These are phyloP conservation scores for Phytopythium mirpurense DNA, from an alignment of 352 stramenopile species.

Conservation along the genomic window DNA sequence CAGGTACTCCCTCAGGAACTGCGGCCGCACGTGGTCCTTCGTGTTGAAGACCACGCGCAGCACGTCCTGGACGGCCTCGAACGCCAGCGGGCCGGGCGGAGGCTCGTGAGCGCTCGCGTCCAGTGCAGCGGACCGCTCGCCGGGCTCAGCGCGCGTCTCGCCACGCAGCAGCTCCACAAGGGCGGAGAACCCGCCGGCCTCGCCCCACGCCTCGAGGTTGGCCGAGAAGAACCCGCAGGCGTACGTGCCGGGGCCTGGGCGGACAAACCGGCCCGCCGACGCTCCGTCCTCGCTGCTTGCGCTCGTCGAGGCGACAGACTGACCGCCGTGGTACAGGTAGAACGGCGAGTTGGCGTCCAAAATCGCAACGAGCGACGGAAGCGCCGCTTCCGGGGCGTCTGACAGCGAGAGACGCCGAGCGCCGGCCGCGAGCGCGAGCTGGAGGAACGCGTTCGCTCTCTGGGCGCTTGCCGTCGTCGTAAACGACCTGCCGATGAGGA, in stretches of 20 bases:
- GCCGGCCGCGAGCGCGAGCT: conserved; percentile 31
- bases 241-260: conserved; percentile 4
- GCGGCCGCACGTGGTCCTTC: conserved; percentile 40
- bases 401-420: conserved; percentile 19
- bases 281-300: not conserved
- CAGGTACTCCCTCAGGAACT: conserved; percentile 41
- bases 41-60: conserved; percentile 53
- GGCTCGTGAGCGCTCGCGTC: not conserved
- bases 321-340: conserved; percentile 31
- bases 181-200: conserved; percentile 45
- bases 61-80: conserved; percentile 53
- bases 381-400: conserved; percentile 18
- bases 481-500: conserved; percentile 39
- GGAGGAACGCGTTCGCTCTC: conserved; percentile 42
- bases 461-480: conserved; percentile 16
- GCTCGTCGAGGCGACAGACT: not conserved
- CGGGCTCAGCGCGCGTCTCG: conserved; percentile 1
- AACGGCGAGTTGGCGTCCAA: conserved; percentile 58
- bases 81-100: conserved; percentile 5
- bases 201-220: conserved; percentile 53
- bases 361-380: conserved; percentile 37
- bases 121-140: not conserved
- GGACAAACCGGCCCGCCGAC: conserved; percentile 6
- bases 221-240: conserved; percentile 33
- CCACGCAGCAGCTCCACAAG: conserved; percentile 36